Base-by-base conservation (phyloP, 441 rosid genomes). In the Mallotus japonicus region DNA sequence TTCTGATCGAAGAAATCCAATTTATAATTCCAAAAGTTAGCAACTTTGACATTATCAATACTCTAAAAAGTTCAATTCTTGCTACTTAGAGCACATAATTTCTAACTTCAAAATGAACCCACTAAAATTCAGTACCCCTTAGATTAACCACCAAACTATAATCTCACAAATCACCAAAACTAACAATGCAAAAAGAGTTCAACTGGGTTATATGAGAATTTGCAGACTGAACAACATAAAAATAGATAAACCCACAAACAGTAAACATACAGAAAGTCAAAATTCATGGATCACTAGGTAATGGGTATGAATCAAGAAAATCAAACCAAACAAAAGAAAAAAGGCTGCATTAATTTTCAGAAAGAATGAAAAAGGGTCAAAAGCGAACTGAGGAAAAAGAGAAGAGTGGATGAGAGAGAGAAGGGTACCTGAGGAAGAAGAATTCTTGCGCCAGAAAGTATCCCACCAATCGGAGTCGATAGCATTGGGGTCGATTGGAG, bases 381-480 rank as follows among this genome's bases (percentile, higher is more conserved):
- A 34, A 40, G 32, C 72, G 62, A 12, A 61, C n/a, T 0, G 14
- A 65, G 47, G 4, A 22, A 16, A 11, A 16, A 24, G 8, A 65
- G 58, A 72, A 70, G 6, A 6, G 6, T 37, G 6, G 40, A 6
- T 37, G 3, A 60, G 51, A 24, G 32, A 28, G 2, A 28, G 32
- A 28, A 28, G 24, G 46, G 47, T 79, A 93, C 97, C 98, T 89
- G 93, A 76, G 75, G 77, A 71, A 14, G 89, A 83, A 73, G 95
- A 89, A 82, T 92, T 92, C 79, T 86, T 88, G 75, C 67, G 85
- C 90, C 89, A 89, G 93, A 94, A 94, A 81, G 80, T 71, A 57
- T 82, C 87, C 99, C 95, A 94, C 99, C 99, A 94, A 69, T 90
- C 97, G 73, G 96, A 86, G 67, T 93, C 97, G 55, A 76, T 73